phyloP scores from a whole-genome alignment of 768 basidiomycete species.

The Naganishia antarctica region DNA sequence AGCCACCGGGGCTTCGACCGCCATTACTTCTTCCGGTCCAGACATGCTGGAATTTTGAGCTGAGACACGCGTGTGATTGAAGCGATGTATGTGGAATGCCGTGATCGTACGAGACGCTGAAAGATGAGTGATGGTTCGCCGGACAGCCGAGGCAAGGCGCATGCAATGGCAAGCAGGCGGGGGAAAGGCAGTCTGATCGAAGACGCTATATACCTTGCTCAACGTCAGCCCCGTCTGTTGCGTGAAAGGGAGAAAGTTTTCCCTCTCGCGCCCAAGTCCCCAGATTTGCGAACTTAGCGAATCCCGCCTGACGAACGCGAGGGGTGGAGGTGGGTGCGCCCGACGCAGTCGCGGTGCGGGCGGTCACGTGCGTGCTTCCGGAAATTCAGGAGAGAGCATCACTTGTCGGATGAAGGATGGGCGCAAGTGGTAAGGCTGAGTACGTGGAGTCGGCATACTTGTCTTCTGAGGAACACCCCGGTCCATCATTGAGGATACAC shows the following conservation, averaged over 20 bases:
- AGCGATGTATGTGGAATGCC: not conserved
- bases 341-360: not conserved
- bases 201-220: not conserved
- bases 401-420: too few relatives aligned
- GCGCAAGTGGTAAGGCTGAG: too few relatives aligned
- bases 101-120: not conserved
- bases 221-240: slow-evolving; percentile 1
- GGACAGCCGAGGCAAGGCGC: slow-evolving; percentile 1
- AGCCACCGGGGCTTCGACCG: slow-evolving; percentile 26
- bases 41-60: slow-evolving; percentile 2
- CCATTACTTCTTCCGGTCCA: slow-evolving; percentile 19
- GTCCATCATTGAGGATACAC: too few relatives aligned
- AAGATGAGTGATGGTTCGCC: not conserved
- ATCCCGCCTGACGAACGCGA: not conserved
- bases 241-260: slow-evolving; percentile 21
- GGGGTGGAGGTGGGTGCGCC: not conserved
- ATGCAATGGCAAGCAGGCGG: not conserved
- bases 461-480: too few relatives aligned
- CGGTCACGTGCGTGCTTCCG: too few relatives aligned
- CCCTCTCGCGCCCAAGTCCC: slow-evolving; percentile 4
- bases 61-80: not conserved
- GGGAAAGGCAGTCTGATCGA: not conserved
- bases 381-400: too few relatives aligned
- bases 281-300: slow-evolving; percentile 12
- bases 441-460: too few relatives aligned